A percentile compares a stretch with the other conserved stretches of the same genome.
Conservation (phyloP, 129 eudicot genomes). For the Escallonia rubra region DNA sequence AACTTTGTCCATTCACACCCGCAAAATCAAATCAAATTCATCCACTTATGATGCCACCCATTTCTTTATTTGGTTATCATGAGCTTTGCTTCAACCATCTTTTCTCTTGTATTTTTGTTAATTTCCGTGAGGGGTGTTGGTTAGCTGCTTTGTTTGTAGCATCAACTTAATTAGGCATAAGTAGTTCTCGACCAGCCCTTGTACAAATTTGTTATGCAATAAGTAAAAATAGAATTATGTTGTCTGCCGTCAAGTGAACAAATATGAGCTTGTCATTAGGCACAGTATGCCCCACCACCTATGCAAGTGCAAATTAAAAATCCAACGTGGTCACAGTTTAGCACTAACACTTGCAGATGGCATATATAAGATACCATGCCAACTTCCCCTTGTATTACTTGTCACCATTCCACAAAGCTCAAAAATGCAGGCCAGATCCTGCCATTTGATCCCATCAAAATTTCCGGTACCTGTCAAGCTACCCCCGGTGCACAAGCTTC, state of each 20-base stretch:
- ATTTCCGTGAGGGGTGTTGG: too few relatives aligned
- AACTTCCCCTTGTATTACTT: not conserved
- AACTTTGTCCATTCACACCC: too few relatives aligned
- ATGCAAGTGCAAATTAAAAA: slow-evolving; percentile 5
- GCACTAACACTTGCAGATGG: not conserved
- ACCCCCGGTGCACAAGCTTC: slow-evolving; percentile 24
- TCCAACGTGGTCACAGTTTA: slow-evolving; percentile 10
- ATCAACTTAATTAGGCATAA: too few relatives aligned
- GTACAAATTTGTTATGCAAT: too few relatives aligned
- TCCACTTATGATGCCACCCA: too few relatives aligned
- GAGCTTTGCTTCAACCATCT: too few relatives aligned
- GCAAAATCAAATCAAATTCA: too few relatives aligned
- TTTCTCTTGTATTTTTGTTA: too few relatives aligned
- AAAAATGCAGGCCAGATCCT: slow-evolving; percentile 63
- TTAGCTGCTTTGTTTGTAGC: too few relatives aligned
- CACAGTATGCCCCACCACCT: slow-evolving; percentile 27
- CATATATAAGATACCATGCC: slow-evolving; percentile 10
- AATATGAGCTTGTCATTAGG: slow-evolving; percentile 11
- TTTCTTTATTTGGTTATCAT: too few relatives aligned
- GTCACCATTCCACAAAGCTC: not conserved
- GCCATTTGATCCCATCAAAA: slow-evolving; percentile 32
- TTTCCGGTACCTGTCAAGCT: slow-evolving; percentile 30
- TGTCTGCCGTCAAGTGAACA: slow-evolving; percentile 14
- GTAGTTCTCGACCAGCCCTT: too few relatives aligned
- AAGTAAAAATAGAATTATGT: too few relatives aligned